phyloP scores from a whole-genome alignment of 2,329 filamentous ascomycete species.

The Elsinoe perseae region DNA sequence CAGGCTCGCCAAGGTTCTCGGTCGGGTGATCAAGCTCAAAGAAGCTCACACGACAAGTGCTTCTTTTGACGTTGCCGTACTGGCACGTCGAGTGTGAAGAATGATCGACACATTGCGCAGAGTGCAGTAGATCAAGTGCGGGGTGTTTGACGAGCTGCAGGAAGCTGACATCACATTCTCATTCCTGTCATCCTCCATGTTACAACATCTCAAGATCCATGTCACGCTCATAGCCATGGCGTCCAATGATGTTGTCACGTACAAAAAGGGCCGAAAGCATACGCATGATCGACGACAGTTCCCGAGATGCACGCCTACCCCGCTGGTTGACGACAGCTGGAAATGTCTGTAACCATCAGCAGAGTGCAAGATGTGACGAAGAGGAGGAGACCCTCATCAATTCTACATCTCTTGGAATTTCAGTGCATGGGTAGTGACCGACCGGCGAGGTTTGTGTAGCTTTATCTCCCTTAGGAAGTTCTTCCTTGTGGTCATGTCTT shows the following conservation, averaged over 20 bases:
- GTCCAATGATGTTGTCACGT: not conserved
- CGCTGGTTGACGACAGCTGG: not conserved
- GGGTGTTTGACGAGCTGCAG: not conserved
- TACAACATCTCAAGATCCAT: conserved; percentile 1
- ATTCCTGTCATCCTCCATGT: not conserved
- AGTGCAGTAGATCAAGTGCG: not conserved
- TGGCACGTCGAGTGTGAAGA: not conserved
- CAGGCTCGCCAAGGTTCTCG: not conserved
- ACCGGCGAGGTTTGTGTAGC: not conserved
- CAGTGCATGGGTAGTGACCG: not conserved
- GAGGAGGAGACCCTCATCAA: not conserved
- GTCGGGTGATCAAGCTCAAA: not conserved
- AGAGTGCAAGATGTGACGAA: not conserved
- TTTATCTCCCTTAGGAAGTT: not conserved
- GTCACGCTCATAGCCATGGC: not conserved
- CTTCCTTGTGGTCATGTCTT: not conserved
- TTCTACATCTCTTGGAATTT: not conserved
- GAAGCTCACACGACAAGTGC: not conserved
- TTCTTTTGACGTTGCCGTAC: not conserved
- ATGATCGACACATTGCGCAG: not conserved
- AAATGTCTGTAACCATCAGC: not conserved
- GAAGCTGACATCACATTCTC: conserved; percentile 2
- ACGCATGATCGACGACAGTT: not conserved
- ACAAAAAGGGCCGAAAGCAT: not conserved
- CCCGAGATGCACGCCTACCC: not conserved